Evolutionary conservation across 345 rosid genomes (phyloP), one percentile per base, ranked within the genome.

Genomic region (Gossypium bickii): DNA sequence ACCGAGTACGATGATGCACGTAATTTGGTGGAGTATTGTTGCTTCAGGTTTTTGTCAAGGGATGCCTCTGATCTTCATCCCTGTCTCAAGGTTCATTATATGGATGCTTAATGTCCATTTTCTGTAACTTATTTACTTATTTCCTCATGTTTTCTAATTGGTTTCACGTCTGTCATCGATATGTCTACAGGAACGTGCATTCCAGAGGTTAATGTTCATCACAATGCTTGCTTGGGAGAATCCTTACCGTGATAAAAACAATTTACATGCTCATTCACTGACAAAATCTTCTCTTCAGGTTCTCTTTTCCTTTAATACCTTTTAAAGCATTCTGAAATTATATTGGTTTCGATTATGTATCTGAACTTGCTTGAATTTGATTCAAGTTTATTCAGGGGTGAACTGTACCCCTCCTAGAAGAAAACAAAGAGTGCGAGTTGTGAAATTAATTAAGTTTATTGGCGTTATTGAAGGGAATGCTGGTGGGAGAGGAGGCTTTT

Each of bases 171-270:
- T 67, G 41, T 25, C 18, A 68, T 25, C 11, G 12, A 7, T 27
- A 34, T 62, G 58, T 72, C 41, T 81, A 27, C 73, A 95, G 99
- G 97, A 95, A 65, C 89, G 90, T 79, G 96, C 98, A 71, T 92
- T 95, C 78, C 98, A 92, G 87, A 87, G 89, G 76, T 82, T 92
- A 78, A 80, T 92, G 71, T 94, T 92, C 83, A 87, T 94, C 72
- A 92, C 98, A 57, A 94, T 94, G 99, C 92, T 92, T 70, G 99
- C 97, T 24, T 94, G 97, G 98, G 89, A 82, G 56, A 91, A 82
- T 87, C 98, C 99, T 27, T 89, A 90, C 76, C 27, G 80, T 68
- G 84, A 82, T 74, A 88, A 70, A 77, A 78, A 80, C 78, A 76
- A 76, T 67, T 69, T 60, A 38, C 70, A 72, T 52, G 70, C 29